These are phyloP conservation scores for Phaeotremella skinneri DNA, from an alignment of 768 basidiomycete species.

Conservation along the genomic window DNA sequence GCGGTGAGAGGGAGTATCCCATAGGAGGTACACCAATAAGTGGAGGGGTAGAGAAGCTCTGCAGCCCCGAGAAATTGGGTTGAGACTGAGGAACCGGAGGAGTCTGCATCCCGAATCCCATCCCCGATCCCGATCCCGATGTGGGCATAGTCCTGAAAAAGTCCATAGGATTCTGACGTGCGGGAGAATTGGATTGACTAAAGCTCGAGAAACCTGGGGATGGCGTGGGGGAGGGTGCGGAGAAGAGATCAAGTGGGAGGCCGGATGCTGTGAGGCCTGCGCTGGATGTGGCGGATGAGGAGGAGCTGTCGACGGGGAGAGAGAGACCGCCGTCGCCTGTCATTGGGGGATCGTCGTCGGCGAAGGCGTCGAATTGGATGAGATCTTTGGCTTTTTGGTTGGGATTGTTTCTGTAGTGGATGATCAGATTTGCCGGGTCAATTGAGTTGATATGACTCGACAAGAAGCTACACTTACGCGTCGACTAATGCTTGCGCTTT, in stretches of 20 bases:
- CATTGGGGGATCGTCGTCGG: slow-evolving; percentile 44
- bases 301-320: slow-evolving; percentile 27
- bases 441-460: slow-evolving; percentile 26
- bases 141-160: slow-evolving; percentile 43
- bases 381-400: slow-evolving; percentile 50
- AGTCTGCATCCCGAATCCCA: slow-evolving; percentile 1
- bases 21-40: slow-evolving; percentile 5
- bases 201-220: slow-evolving; percentile 16
- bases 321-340: slow-evolving; percentile 42
- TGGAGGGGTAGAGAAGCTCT: too few species aligned
- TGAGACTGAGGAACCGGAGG: not conserved
- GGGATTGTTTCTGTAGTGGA: slow-evolving; percentile 40
- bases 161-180: slow-evolving; percentile 46
- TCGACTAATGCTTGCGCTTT: slow-evolving; percentile 53
- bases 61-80: slow-evolving; percentile 1
- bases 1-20: slow-evolving; percentile 37
- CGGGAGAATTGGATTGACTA: slow-evolving; percentile 7
- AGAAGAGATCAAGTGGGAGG: slow-evolving; percentile 50
- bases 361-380: slow-evolving; percentile 53
- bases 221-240: slow-evolving; percentile 28
- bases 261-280: slow-evolving; percentile 39
- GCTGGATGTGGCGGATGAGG: slow-evolving; percentile 10
- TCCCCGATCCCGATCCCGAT: slow-evolving; percentile 8
- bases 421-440: not conserved
- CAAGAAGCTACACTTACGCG: slow-evolving; percentile 42